A percentile compares a stretch with the other conserved stretches of the same genome.
These are phyloP conservation scores for Phytophthora kernoviae DNA, from an alignment of 352 stramenopile genomes.

Conservation along the genomic window DNA sequence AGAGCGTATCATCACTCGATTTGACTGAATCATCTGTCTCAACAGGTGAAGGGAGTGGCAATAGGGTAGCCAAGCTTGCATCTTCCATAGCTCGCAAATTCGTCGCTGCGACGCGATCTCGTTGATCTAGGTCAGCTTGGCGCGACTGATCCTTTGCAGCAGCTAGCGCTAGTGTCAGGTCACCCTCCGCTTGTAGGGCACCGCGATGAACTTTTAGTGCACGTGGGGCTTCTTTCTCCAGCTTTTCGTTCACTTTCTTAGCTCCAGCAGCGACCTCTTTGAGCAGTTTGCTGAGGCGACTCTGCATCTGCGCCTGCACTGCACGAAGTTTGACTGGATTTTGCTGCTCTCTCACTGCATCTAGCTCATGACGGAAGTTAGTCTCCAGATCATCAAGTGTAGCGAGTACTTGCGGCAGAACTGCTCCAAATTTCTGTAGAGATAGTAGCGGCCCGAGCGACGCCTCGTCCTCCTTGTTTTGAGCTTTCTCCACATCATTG, in stretches of 20 bases:
- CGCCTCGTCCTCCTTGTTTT: slow-evolving; percentile 63
- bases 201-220: slow-evolving; percentile 15
- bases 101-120: neutral
- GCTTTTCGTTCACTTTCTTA: slow-evolving; percentile 33
- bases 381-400: slow-evolving; percentile 47
- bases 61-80: neutral
- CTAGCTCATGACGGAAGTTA: slow-evolving; percentile 48
- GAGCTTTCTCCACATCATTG: slow-evolving; percentile 40
- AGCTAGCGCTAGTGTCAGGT: slow-evolving; percentile 19
- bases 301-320: slow-evolving; percentile 46
- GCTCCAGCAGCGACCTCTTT: slow-evolving; percentile 40
- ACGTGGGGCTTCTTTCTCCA: slow-evolving; percentile 29
- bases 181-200: slow-evolving; percentile 27
- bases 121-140: slow-evolving; percentile 19
- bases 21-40: slow-evolving; percentile 24
- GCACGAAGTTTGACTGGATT: slow-evolving; percentile 59
- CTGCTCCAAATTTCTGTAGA: slow-evolving; percentile 50
- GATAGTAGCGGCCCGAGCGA: slow-evolving; percentile 30
- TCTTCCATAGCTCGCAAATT: slow-evolving; percentile 6
- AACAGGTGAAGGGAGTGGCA: neutral
- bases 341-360: slow-evolving; percentile 52
- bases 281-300: slow-evolving; percentile 31
- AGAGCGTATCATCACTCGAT: slow-evolving; percentile 46
- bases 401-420: slow-evolving; percentile 42
- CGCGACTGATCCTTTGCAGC: slow-evolving; percentile 30